Evolutionary conservation across 805 yeast genomes (phyloP), one percentile per base, ranked within the genome.

Genomic region (Nakazawaea holstii): DNA sequence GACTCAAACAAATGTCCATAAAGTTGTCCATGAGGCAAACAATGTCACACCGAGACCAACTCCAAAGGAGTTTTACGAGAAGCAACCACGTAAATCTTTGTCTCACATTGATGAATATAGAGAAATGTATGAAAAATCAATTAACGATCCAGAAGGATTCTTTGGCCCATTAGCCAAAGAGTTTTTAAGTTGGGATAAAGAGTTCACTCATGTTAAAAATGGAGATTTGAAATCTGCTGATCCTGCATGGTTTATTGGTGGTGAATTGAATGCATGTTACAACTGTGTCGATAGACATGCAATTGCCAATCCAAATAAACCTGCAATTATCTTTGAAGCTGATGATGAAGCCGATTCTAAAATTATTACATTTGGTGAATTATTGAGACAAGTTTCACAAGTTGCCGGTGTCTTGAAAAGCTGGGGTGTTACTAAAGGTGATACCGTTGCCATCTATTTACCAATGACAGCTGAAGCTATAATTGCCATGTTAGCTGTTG

Each of bases 381-480:
- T 92, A 57, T 76, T 92, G 60, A 79, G 82, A 60, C 83, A 88
- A 55, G 97, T 92, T 39, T 83, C 86, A 55, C 82, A 85, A 61
- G 82, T 90, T 57, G 96, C 98, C 10, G 91, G 86, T 57, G 84
- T 88, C 38, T 77, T 94, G 64, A 72, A 77, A 53, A 76, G 82
- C 49, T 82, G 90, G 79, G 99, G 99, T 49, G 92, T 92, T 56
- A 72, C 76, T 57, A 87, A 88, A 68, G 99, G 99, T 62, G 99
- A 92, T 63, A 87, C 95, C 27, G 98, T 92, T 49, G 98, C 97
- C 43, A 87, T 92, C 50, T 92, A 92, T 69, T 72, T 92, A 64
- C 99, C 99, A 61, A 92, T 94, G 99, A 91, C 91, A 52, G 95
- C 98, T 43, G 96, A 91, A 70, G 97, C 97, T 17, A 73, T 94